Conservation (phyloP, 352 stramenopile species). For the Lagenidium giganteum region DNA sequence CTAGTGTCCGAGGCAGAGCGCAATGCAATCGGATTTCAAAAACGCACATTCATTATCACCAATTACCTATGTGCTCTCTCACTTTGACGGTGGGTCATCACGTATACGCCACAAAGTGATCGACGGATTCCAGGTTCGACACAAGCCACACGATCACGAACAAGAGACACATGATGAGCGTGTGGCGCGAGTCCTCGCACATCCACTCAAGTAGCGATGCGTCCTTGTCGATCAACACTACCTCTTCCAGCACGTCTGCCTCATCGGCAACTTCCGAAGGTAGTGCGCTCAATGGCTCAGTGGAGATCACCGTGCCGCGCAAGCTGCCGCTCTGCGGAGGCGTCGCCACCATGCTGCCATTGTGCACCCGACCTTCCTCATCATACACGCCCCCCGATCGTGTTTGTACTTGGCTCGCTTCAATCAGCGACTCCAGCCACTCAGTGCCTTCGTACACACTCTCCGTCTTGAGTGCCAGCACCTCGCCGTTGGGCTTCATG, state of each 20-base stretch:
- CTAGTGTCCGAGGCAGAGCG: too few species aligned
- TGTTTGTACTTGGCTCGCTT: constrained; percentile 49
- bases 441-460: constrained; percentile 80
- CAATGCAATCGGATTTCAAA: too few species aligned
- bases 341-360: constrained; percentile 5
- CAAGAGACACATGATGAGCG: constrained; percentile 49
- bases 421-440: constrained; percentile 72
- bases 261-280: constrained; percentile 5
- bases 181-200: constrained; percentile 60
- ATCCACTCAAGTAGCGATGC: constrained; percentile 68
- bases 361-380: constrained; percentile 3
- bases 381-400: background rate
- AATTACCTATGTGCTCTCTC: too few species aligned
- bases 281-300: background rate
- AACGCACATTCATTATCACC: too few species aligned
- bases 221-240: constrained; percentile 38
- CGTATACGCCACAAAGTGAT: too few species aligned
- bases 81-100: too few species aligned
- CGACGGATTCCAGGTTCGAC: too few species aligned
- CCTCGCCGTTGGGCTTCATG: constrained; percentile 58
- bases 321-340: background rate
- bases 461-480: constrained; percentile 63
- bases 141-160: constrained; percentile 57
- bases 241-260: constrained; percentile 15
- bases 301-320: background rate